These are phyloP conservation scores for Stellera chamaejasme DNA, from an alignment of 345 rosid species.

Conservation along the genomic window DNA sequence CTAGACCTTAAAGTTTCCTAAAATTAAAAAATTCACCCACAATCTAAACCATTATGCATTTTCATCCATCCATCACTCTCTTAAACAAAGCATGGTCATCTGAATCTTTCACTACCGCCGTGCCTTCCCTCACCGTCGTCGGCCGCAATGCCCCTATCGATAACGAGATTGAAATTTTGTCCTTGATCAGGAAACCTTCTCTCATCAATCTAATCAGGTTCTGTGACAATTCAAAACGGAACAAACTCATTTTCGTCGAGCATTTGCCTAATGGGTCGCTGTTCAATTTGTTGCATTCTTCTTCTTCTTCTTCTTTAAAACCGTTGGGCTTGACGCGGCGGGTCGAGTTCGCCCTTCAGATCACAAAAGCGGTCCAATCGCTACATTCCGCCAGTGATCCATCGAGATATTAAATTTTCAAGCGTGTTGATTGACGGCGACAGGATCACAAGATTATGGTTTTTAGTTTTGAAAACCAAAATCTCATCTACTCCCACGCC, in stretches of 20 bases:
- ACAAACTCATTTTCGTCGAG: conserved; percentile 57
- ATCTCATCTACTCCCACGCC: no score
- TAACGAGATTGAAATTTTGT: conserved; percentile 81
- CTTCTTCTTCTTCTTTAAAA: conserved; percentile 29
- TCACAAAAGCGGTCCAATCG: conserved; percentile 46
- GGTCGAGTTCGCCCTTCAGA: conserved; percentile 57
- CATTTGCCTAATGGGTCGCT: conserved; percentile 56
- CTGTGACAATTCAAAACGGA: conserved; percentile 31
- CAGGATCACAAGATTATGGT: no score
- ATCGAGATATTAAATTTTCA: conserved; percentile 79
- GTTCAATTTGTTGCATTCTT: conserved; percentile 26
- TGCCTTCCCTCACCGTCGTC: background rate
- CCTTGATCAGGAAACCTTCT: conserved; percentile 25
- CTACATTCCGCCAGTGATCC: conserved; percentile 74
- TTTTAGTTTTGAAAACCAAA: no score
- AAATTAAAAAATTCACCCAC: no score
- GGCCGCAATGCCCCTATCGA: conserved; percentile 25
- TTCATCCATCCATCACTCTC: no score
- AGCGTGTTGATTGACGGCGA: conserved; percentile 58
- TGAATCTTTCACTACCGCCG: no score
- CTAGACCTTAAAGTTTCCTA: no score
- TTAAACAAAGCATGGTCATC: no score
- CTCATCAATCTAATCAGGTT: conserved; percentile 41
- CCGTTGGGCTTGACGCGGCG: conserved; percentile 54
- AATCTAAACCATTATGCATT: no score